phyloP scores from a whole-genome alignment of 2,329 filamentous ascomycete species.

The Hypoxylon sp. region DNA sequence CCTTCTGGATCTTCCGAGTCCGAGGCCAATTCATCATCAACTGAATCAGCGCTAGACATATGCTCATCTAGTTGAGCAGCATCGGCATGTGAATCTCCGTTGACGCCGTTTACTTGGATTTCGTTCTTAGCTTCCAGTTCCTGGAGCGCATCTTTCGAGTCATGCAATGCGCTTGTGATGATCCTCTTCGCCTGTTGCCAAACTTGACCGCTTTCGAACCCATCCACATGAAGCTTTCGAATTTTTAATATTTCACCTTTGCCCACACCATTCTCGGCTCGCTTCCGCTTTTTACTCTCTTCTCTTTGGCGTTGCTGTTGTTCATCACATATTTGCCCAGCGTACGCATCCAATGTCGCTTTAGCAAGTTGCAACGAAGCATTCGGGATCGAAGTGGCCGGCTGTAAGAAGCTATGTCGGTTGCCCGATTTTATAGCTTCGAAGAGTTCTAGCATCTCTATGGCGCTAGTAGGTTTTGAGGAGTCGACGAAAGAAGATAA shows the following conservation, averaged over 20 bases:
- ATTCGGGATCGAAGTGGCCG: slow-evolving; percentile 74
- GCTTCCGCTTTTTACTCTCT: slow-evolving; percentile 82
- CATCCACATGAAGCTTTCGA: slow-evolving; percentile 86
- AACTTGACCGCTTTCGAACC: slow-evolving; percentile 89
- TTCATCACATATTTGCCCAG: slow-evolving; percentile 78
- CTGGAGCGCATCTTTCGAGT: slow-evolving; percentile 63
- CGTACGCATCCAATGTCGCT: slow-evolving; percentile 82
- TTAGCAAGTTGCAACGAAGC: slow-evolving; percentile 84
- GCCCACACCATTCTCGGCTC: slow-evolving; percentile 63
- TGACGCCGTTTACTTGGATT: slow-evolving; percentile 64
- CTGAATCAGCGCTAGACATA: slow-evolving; percentile 48
- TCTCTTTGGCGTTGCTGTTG: slow-evolving; percentile 79
- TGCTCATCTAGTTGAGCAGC: slow-evolving; percentile 58
- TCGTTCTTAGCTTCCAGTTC: slow-evolving; percentile 69
- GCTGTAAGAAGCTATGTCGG: slow-evolving; percentile 84
- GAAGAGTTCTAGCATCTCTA: slow-evolving; percentile 66
- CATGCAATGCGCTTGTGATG: slow-evolving; percentile 70
- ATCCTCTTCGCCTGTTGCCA: slow-evolving; percentile 95
- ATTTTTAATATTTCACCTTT: slow-evolving; percentile 75
- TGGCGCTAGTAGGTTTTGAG: slow-evolving; percentile 52
- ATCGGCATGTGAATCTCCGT: slow-evolving; percentile 56
- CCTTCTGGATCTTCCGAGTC: slow-evolving; percentile 55
- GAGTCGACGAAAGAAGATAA: slow-evolving; percentile 56
- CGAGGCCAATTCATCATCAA: slow-evolving; percentile 48
- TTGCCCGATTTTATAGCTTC: slow-evolving; percentile 70